Conservation (phyloP, 2,329 filamentous ascomycete genomes). For the Ustulina deusta region DNA sequence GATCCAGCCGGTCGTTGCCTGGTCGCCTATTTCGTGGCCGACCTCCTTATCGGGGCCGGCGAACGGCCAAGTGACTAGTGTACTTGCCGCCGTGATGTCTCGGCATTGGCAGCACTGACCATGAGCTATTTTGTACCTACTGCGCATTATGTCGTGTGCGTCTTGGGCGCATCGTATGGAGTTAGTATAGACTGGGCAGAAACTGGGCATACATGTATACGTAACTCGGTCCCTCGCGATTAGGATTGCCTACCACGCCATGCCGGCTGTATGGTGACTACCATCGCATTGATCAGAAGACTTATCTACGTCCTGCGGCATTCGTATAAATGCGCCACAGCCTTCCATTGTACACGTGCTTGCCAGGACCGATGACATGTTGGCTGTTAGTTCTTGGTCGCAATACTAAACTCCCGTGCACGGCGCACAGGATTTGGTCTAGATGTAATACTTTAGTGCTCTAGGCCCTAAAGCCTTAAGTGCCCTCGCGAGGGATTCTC, state of each 20-base stretch:
- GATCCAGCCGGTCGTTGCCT: slow-evolving; percentile 24
- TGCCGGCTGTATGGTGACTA: neutral
- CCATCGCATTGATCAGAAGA: slow-evolving; percentile 13
- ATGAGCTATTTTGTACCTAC: slow-evolving; percentile 22
- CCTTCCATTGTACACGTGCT: slow-evolving; percentile 21
- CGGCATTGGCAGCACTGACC: slow-evolving; percentile 15
- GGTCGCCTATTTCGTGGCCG: slow-evolving; percentile 11
- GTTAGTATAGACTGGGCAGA: neutral
- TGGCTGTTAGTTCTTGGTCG: slow-evolving; percentile 20
- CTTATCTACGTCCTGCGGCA: slow-evolving; percentile 16
- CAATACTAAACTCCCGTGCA: slow-evolving; percentile 1
- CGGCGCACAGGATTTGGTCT: slow-evolving; percentile 1
- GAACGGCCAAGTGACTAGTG: slow-evolving; percentile 22
- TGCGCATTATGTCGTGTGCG: slow-evolving; percentile 6
- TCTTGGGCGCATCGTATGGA: neutral
- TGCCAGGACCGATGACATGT: neutral
- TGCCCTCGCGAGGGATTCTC: neutral
- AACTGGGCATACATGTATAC: no score
- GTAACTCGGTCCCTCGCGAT: slow-evolving; percentile 9
- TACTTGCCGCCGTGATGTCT: slow-evolving; percentile 22
- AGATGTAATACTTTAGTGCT: neutral
- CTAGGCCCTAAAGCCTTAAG: slow-evolving; percentile 4
- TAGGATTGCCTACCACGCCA: slow-evolving; percentile 11
- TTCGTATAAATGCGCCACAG: slow-evolving; percentile 27
- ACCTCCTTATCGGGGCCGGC: slow-evolving; percentile 22